Conservation (phyloP, 441 rosid species). For the Melastoma candidum region DNA sequence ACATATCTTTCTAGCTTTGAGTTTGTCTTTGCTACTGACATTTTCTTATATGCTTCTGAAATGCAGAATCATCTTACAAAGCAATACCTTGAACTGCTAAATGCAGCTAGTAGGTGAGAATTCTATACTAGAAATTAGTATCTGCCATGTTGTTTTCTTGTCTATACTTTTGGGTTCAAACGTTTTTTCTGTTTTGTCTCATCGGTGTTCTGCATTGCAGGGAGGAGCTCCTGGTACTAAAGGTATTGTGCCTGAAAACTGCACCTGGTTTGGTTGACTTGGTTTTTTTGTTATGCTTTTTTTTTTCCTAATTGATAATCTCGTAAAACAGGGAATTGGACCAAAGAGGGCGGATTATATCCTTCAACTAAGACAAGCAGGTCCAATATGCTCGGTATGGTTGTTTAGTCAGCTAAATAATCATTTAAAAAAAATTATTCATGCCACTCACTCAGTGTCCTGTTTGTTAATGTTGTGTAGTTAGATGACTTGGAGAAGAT, state of each 20-base stretch:
- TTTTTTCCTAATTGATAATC: too few species aligned
- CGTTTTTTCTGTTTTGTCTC: too few species aligned
- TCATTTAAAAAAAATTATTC: too few species aligned
- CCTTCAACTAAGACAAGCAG: slow-evolving; percentile 53
- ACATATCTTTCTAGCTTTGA: not conserved
- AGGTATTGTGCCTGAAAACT: slow-evolving; percentile 29
- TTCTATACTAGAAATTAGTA: too few species aligned
- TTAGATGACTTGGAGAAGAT: slow-evolving; percentile 64
- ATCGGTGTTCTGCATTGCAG: slow-evolving; percentile 22
- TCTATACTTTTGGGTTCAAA: too few species aligned
- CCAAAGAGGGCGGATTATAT: slow-evolving; percentile 65
- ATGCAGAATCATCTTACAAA: slow-evolving; percentile 46
- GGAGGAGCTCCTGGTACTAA: slow-evolving; percentile 66
- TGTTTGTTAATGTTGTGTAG: slow-evolving; percentile 25
- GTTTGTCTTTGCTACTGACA: slow-evolving; percentile 1
- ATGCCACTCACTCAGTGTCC: too few species aligned
- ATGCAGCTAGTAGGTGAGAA: slow-evolving; percentile 64
- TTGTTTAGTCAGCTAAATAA: too few species aligned
- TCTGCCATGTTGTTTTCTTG: too few species aligned
- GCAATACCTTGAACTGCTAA: slow-evolving; percentile 60
- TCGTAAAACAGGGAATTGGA: slow-evolving; percentile 58
- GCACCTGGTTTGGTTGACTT: not conserved
- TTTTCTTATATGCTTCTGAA: not conserved
- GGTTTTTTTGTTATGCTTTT: not conserved
- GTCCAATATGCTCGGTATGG: slow-evolving; percentile 58